Base-by-base conservation (phyloP, 129 eudicot species). In the Smallanthus sonchifolius region DNA sequence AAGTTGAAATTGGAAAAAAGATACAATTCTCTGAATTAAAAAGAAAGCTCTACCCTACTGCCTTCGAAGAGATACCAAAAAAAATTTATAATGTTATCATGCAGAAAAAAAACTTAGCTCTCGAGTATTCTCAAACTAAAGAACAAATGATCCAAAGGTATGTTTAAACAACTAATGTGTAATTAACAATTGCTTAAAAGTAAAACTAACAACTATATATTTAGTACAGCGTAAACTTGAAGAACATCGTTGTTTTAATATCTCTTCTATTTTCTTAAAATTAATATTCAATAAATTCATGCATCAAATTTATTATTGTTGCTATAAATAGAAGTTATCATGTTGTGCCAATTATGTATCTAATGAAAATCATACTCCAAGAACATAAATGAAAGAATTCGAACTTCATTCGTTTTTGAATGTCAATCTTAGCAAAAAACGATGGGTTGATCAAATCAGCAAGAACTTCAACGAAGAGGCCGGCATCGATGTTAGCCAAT, bases 401-500 rank as follows among this genome's bases (percentile, higher is more conserved):
- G 79, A 49, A 32, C 73, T 55, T 11, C 28, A 75, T 61, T 67
- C 85, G 17, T 32, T 72, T 42, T 51, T 56, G 38, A 72, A 48
- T 49, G 63, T 80, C 7, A 59, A 42, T 17, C 7, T 20, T 19
- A 69, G 83, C 49, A 83, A 80, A 67, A 65, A 72, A 61, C 30
- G 79, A 77, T 84, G 85, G 85, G 78, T 77, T 1, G 68, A 73
- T 45, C 82, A 84, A 20, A 76, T 84, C 44, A 36, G 66, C 42
- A 76, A 76, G 36, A 66, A 65, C 6, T 76, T 84, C 64, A 37
- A 74, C 17, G 80, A 60, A 36, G 83, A 77, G 61, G 72, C 32
- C 6, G 80, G 69, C 2, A 38, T 81, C 10, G 71, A 81, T 28
- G 68, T 81, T 32, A 62, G 34, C 40, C 43, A 80, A 3, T n/a